Evolutionary conservation across 495 filamentous ascomycete species (phyloP), one percentile per base, ranked within the genome.

Genomic region (Parachaetomium inaequale): DNA sequence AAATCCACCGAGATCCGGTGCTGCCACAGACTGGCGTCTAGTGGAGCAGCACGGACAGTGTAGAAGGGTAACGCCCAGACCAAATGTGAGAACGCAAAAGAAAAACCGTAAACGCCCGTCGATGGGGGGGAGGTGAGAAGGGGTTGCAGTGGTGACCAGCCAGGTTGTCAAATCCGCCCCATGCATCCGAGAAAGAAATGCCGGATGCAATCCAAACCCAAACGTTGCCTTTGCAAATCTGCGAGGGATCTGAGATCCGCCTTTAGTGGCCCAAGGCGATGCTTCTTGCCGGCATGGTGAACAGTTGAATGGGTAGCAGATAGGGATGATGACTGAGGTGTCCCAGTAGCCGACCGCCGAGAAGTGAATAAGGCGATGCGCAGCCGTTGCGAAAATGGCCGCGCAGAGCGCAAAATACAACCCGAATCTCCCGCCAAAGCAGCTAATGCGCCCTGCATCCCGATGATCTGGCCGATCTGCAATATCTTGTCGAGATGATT

Each of bases 391-490:
- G 15, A 25, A 7, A 2, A 14, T 2, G 40, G 42, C 42, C 15
- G 3, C 28, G 56, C 23, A 38, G 45, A 17, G 58, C 36, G 23
- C 19, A 54, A 42, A 43, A 8, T 40, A 60, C 58, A 53, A 21
- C 34, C 49, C 25, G 7, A 25, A 21, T 31, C 26, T 40, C 46
- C 12, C 21, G 15, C 56, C n/a, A 34, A 49, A 6, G 21, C 29
- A 38, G 23, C 23, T 11, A 29, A 26, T 29, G 47, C 17, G 8
- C 23, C 32, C 23, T 29, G 57, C 26, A 61, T 25, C 59, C 40
- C 50, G 25, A 55, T 38, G 23, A 17, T 6, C 19, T 15, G 59
- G 53, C 23, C 42, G 32, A 12, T 14, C 4, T 54, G 52, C 49
- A 42, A 50, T 49, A 50, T 62, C 23, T 45, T 42, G 21, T 15